Evolutionary conservation across 2,329 filamentous ascomycete genomes (phyloP).

Genomic region (Penicillium sp.): DNA sequence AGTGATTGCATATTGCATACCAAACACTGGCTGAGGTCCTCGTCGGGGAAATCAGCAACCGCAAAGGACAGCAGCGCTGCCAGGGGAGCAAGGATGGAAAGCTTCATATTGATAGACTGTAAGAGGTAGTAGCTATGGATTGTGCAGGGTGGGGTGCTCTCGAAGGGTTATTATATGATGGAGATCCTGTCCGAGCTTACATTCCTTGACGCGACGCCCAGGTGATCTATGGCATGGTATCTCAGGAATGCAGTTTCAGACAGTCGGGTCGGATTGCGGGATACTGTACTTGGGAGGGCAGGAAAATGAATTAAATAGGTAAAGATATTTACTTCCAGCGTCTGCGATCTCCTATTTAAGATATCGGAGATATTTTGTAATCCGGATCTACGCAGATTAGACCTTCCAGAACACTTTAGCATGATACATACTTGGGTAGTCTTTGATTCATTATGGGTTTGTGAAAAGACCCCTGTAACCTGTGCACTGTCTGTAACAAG

Average conservation of each 20-base stretch:
- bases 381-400: background rate
- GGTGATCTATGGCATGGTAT: background rate
- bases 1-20: background rate
- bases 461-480: no score
- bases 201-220: background rate
- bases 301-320: background rate
- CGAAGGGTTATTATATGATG: background rate
- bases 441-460: background rate
- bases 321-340: background rate
- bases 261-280: background rate
- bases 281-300: background rate
- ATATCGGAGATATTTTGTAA: background rate
- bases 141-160: background rate
- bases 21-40: constrained; percentile 12
- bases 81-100: constrained; percentile 18
- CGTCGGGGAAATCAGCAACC: constrained; percentile 8
- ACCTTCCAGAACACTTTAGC: background rate
- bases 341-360: background rate
- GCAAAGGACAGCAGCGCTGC: constrained; percentile 17
- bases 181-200: background rate
- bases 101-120: constrained; percentile 14
- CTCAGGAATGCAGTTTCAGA: background rate
- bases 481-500: no score
- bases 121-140: background rate
- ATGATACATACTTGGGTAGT: background rate